These are phyloP conservation scores for Geotrichum carabidarum DNA, from an alignment of 1,139 yeast species.

Conservation along the genomic window DNA sequence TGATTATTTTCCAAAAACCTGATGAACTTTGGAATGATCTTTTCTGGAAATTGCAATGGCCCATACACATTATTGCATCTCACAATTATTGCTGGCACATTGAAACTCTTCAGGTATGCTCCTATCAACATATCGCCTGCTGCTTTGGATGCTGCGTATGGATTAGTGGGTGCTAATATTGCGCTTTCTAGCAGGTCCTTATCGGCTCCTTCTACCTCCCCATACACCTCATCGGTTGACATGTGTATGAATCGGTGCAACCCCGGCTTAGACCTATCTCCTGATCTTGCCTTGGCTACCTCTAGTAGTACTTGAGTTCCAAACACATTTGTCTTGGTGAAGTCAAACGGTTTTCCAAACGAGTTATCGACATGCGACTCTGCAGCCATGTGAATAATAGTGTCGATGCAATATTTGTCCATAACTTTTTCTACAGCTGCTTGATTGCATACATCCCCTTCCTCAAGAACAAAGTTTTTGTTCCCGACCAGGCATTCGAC, in stretches of 20 bases:
- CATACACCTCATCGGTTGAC: constrained; percentile 62
- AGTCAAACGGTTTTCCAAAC: constrained; percentile 45
- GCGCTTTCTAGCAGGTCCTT: constrained; percentile 40
- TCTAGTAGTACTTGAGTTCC: constrained; percentile 52
- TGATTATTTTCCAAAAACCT: constrained; percentile 31
- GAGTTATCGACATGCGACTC: constrained; percentile 56
- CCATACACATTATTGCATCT: constrained; percentile 57
- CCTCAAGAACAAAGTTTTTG: constrained; percentile 33
- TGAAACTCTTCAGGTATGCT: constrained; percentile 46
- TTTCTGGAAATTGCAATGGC: constrained; percentile 54
- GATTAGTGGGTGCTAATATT: constrained; percentile 50
- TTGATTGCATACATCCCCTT: constrained; percentile 41
- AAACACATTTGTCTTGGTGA: constrained; percentile 47
- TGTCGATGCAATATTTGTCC: constrained; percentile 33
- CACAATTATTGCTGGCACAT: constrained; percentile 44
- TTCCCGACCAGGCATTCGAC: constrained; percentile 29
- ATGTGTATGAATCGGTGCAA: constrained; percentile 42
- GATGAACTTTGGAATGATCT: constrained; percentile 47
- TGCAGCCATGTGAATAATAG: constrained; percentile 53
- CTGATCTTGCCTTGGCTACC: constrained; percentile 32
- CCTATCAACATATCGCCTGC: constrained; percentile 49
- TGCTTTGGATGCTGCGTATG: constrained; percentile 59
- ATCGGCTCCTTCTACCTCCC: constrained; percentile 36
- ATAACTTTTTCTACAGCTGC: constrained; percentile 28
- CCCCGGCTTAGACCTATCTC: not conserved